phyloP scores from a whole-genome alignment of 2,329 filamentous ascomycete genomes.

The Fusarium irregulare region DNA sequence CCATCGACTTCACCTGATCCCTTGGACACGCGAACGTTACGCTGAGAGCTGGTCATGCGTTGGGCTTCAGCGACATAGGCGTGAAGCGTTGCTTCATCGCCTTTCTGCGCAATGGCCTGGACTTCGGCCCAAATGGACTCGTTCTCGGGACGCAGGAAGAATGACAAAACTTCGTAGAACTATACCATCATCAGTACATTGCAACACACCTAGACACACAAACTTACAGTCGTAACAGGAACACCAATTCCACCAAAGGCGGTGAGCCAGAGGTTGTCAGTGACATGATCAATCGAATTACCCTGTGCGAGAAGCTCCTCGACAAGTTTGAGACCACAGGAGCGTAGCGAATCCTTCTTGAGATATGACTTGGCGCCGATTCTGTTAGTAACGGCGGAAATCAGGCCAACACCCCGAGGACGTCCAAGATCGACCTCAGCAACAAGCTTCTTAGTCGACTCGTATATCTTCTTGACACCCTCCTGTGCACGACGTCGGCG shows the following conservation, averaged over 20 bases:
- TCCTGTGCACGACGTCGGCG: conserved; percentile 58
- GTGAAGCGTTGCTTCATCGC: conserved; percentile 50
- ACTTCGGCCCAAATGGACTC: conserved; percentile 57
- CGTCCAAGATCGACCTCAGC: conserved; percentile 51
- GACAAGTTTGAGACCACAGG: conserved; percentile 54
- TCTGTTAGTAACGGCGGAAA: conserved; percentile 44
- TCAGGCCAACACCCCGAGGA: conserved; percentile 49
- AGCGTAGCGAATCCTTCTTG: conserved; percentile 53
- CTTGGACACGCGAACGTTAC: conserved; percentile 53
- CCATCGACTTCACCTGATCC: conserved; percentile 52
- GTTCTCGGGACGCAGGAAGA: conserved; percentile 56
- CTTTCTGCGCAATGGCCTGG: conserved; percentile 52
- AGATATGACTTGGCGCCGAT: conserved; percentile 47
- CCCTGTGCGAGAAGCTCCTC: conserved; percentile 53
- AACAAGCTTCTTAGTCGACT: conserved; percentile 55
- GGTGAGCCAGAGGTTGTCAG: conserved; percentile 53
- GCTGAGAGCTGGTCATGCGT: conserved; percentile 55
- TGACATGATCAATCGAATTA: conserved; percentile 49
- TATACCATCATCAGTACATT: conserved; percentile 33
- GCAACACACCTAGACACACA: not conserved
- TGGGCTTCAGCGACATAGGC: conserved; percentile 56
- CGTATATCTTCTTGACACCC: conserved; percentile 51
- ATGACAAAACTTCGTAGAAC: conserved; percentile 59
- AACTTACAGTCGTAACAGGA: conserved; percentile 53
- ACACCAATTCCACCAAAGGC: conserved; percentile 56